A percentile compares a stretch with the other conserved stretches of the same genome.
phyloP scores from a whole-genome alignment of 768 basidiomycete genomes.

The Piloderma croceum region DNA sequence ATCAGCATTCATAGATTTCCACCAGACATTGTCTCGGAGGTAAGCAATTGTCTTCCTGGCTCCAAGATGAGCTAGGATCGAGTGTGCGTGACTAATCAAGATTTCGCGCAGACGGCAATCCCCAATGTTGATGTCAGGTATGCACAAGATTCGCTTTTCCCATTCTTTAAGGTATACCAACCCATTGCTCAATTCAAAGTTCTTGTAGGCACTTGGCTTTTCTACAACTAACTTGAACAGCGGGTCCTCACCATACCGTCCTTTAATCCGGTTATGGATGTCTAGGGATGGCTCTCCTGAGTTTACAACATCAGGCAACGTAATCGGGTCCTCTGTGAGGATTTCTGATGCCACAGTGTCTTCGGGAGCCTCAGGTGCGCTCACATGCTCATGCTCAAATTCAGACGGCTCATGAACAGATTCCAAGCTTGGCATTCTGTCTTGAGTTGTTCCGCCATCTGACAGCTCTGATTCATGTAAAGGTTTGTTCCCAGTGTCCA shows the following conservation, averaged over 20 bases:
- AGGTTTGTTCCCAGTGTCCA: too few species aligned
- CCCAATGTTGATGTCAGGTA: conserved; percentile 17
- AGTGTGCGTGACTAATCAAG: conserved; percentile 34
- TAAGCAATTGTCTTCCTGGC: conserved; percentile 27
- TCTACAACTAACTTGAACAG: conserved; percentile 24
- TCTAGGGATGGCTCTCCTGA: conserved; percentile 8
- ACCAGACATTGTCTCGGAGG: conserved; percentile 26
- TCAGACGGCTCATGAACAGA: too few species aligned
- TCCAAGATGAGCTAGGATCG: conserved; percentile 34
- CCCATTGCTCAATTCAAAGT: conserved; percentile 4
- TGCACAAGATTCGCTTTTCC: conserved; percentile 13
- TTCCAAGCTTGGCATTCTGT: too few species aligned
- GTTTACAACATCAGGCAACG: conserved; percentile 5
- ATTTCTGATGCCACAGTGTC: too few species aligned
- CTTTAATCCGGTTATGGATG: conserved; percentile 5
- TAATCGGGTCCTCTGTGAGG: not conserved
- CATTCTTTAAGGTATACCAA: conserved; percentile 9
- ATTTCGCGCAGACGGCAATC: conserved; percentile 23
- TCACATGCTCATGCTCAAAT: too few species aligned
- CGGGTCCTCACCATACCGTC: conserved; percentile 13
- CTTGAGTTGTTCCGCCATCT: too few species aligned
- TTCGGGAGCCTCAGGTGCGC: too few species aligned
- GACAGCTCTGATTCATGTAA: too few species aligned
- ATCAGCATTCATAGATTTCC: conserved; percentile 28
- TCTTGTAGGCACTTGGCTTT: conserved; percentile 21